These are phyloP conservation scores for Taxawa tesnikishii DNA, from an alignment of 2,329 filamentous ascomycete genomes.

Conservation along the genomic window DNA sequence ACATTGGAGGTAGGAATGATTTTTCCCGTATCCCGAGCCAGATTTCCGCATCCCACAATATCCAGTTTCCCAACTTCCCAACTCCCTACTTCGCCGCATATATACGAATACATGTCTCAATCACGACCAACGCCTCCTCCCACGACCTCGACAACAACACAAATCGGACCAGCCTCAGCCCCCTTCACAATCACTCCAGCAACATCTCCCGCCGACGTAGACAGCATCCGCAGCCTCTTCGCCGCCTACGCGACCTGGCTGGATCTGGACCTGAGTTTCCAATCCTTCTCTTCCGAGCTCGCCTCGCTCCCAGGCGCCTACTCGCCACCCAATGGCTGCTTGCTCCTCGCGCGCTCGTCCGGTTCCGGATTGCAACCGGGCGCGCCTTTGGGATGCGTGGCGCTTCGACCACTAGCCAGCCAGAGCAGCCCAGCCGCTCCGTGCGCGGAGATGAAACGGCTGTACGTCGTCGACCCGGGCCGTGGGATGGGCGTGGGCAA, in stretches of 20 bases:
- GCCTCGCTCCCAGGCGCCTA: constrained; percentile 43
- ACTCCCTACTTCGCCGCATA: no score
- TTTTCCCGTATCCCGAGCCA: no score
- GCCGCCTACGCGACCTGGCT: constrained; percentile 29
- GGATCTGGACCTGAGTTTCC: constrained; percentile 43
- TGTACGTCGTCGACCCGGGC: constrained; percentile 38
- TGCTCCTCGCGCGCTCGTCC: constrained; percentile 34
- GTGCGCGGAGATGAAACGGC: constrained; percentile 41
- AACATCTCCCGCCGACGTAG: constrained; percentile 27
- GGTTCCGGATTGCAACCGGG: no score
- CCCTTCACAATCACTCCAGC: constrained; percentile 25
- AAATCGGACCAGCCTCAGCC: no score
- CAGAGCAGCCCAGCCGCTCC: neutral
- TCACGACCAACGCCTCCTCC: no score
- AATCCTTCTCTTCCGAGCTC: constrained; percentile 42
- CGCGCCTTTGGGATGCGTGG: constrained; percentile 37
- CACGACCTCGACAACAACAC: no score
- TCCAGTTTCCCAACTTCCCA: no score
- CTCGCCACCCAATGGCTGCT: constrained; percentile 29
- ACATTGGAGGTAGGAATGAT: no score
- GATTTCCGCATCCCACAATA: no score
- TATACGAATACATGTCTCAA: no score
- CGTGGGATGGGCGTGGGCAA: constrained; percentile 39
- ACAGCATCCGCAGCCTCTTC: constrained; percentile 23
- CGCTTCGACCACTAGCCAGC: constrained; percentile 27